Conservation (phyloP, 192 early-diverging fungal species). For the Entophlyctis luteolus region DNA sequence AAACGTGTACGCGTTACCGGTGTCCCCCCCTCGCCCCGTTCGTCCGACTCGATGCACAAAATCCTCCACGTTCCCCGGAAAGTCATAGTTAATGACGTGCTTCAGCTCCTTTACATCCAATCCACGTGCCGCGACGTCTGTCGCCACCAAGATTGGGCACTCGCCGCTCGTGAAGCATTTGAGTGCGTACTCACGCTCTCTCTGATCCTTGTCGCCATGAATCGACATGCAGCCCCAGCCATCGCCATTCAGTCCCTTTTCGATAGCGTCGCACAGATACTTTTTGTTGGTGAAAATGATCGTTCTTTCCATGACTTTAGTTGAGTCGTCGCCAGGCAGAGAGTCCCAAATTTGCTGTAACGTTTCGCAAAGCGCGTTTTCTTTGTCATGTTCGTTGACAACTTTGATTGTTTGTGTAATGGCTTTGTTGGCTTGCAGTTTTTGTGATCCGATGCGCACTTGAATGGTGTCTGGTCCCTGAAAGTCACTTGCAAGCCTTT, state of each 20-base stretch:
- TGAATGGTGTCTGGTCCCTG: slow-evolving; percentile 71
- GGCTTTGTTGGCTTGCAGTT: slow-evolving; percentile 79
- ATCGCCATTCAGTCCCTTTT: slow-evolving; percentile 66
- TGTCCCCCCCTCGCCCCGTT: slow-evolving; percentile 40
- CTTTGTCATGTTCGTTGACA: slow-evolving; percentile 70
- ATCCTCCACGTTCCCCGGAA: slow-evolving; percentile 85
- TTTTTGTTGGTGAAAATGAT: slow-evolving; percentile 49
- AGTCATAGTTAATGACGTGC: slow-evolving; percentile 81
- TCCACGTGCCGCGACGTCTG: slow-evolving; percentile 90
- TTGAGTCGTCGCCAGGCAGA: slow-evolving; percentile 38
- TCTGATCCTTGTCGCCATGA: slow-evolving; percentile 86
- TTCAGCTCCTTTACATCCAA: slow-evolving; percentile 52
- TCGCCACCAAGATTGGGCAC: slow-evolving; percentile 83
- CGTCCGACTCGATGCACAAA: slow-evolving; percentile 69
- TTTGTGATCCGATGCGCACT: slow-evolving; percentile 81
- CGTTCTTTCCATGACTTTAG: slow-evolving; percentile 37
- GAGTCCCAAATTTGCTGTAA: slow-evolving; percentile 38
- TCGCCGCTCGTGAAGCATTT: slow-evolving; percentile 74
- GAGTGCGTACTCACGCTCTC: slow-evolving; percentile 72
- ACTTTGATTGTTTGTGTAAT: slow-evolving; percentile 88
- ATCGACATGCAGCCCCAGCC: slow-evolving; percentile 71
- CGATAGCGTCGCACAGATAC: slow-evolving; percentile 49
- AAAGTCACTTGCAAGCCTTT: slow-evolving; percentile 81
- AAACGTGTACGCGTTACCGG: slow-evolving; percentile 46
- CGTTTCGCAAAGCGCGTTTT: slow-evolving; percentile 66